These are phyloP conservation scores for Magnaporthiopsis incrustans DNA, from an alignment of 2,329 filamentous ascomycete genomes.

Conservation along the genomic window DNA sequence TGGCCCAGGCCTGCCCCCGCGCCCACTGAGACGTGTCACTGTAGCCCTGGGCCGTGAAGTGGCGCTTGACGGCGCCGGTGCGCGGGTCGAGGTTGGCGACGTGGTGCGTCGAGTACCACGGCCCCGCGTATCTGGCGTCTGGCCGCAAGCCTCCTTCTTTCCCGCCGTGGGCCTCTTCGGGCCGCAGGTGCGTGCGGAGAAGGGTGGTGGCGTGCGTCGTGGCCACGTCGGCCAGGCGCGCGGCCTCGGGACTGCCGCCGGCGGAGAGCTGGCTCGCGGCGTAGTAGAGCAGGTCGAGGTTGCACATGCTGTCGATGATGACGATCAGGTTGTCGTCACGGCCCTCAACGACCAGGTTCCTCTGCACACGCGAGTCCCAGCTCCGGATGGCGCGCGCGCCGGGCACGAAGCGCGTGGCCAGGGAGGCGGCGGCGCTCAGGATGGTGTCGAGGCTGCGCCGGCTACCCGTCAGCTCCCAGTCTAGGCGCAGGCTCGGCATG, in stretches of 20 bases:
- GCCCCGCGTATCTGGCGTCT: slow-evolving; percentile 28
- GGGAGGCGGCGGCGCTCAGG: slow-evolving; percentile 33
- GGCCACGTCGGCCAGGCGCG: slow-evolving; percentile 20
- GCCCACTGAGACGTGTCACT: slow-evolving; percentile 39
- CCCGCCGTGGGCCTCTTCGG: too few relatives aligned
- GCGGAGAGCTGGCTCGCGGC: slow-evolving; percentile 22
- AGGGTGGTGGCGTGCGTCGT: slow-evolving; percentile 32
- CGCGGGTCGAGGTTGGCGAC: slow-evolving; percentile 39
- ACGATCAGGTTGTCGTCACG: slow-evolving; percentile 27
- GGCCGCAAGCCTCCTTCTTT: slow-evolving; percentile 18
- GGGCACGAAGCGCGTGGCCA: slow-evolving; percentile 33
- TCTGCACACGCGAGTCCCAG: slow-evolving; percentile 32
- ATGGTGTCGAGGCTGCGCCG: slow-evolving; percentile 29
- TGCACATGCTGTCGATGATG: slow-evolving; percentile 35
- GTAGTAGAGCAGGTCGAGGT: slow-evolving; percentile 29
- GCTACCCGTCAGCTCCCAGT: slow-evolving; percentile 38
- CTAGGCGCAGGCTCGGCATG: slow-evolving; percentile 36
- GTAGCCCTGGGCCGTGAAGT: slow-evolving; percentile 41
- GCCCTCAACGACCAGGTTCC: slow-evolving; percentile 23
- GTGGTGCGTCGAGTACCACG: slow-evolving; percentile 31
- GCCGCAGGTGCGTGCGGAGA: slow-evolving; percentile 30
- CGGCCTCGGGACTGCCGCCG: slow-evolving; percentile 7
- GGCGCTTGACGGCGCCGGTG: slow-evolving; percentile 33
- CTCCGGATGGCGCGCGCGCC: slow-evolving; percentile 38
- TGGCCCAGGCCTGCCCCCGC: slow-evolving; percentile 43